phyloP scores from a whole-genome alignment of 805 yeast genomes.

The Wickerhamiella occidentalis region DNA sequence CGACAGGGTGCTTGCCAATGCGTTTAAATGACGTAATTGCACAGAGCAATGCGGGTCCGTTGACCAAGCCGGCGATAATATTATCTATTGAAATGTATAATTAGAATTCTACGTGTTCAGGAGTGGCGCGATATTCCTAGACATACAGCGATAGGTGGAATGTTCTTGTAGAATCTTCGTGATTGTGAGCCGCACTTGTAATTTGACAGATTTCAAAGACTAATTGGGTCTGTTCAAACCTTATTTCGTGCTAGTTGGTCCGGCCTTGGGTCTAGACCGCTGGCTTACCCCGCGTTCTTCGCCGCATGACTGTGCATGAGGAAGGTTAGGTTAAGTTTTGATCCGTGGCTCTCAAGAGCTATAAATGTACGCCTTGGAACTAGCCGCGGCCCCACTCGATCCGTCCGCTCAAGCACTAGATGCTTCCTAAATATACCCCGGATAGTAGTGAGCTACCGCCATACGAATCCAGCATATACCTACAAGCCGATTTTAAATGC shows the following conservation, averaged over 20 bases:
- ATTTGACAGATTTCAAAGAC: no score
- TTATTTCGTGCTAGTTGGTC: background rate
- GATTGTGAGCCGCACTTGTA: no score
- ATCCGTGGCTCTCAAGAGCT: background rate
- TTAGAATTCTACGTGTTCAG: no score
- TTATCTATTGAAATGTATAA: no score
- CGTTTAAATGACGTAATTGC: no score
- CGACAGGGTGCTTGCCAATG: no score
- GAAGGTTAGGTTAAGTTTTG: background rate
- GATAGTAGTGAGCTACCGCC: slow-evolving; percentile 42
- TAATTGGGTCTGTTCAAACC: background rate
- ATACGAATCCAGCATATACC: slow-evolving; percentile 54
- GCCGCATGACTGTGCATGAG: background rate
- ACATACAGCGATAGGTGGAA: no score
- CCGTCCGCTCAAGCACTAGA: background rate
- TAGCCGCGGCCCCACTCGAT: background rate
- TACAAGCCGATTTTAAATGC: slow-evolving; percentile 44
- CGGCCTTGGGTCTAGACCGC: background rate
- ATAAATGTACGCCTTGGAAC: background rate
- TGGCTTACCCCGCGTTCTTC: background rate
- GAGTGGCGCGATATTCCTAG: no score
- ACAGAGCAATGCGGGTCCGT: no score
- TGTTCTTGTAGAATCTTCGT: no score
- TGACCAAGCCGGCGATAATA: no score
- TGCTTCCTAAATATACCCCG: slow-evolving; percentile 2